Base-by-base conservation (phyloP, 176 grass and related monocot genomes). In the Zea luxurians region DNA sequence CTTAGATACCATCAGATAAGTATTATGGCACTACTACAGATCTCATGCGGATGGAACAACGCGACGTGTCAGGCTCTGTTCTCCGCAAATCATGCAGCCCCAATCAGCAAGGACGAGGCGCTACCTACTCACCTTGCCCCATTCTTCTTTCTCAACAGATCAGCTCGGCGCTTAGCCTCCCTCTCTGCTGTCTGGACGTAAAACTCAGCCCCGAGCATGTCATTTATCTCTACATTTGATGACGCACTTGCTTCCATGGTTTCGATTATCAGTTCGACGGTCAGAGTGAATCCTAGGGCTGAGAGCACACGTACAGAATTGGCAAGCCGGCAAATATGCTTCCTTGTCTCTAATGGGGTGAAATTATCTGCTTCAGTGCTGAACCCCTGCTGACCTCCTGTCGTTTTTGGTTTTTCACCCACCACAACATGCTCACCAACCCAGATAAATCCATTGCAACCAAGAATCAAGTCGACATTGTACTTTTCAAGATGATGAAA, bases 381-480 rank as follows among this genome's bases (percentile, higher is more conserved):
- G 40, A 62, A 36, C 49, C 35, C 89, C 52, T 55, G 70, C 36
- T 90, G 82, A 27, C 85, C 86, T 37, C 85, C 86, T 37, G 72
- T 37, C 37, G 9, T 69, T 54, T 36, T 77, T 68, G n/a, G 75
- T 36, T 85, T 85, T 80, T 90, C 86, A 66, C 66, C 62, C 1
- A 70, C 64, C 41, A 90, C 83, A 2, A 87, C 83, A 77, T 99
- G 96, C 80, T 99, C 83, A n/a, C 96, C 92, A 0, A 95, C 86
- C 96, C 96, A 99, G 52, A 99, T 75, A 80, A 90, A 99, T 16
- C 96, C 96, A 0, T 95, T 99, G 78, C 92, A 92, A 43, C 96
- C 96, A 59, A 99, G 85, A 86, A 99, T 95, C 61, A 99, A 68
- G 79, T 95, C 92, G 0, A 93, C 81, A 2, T 82, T 66, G 50